Base-by-base conservation (phyloP, 1,139 yeast genomes). In the Geotrichum restrictum region DNA sequence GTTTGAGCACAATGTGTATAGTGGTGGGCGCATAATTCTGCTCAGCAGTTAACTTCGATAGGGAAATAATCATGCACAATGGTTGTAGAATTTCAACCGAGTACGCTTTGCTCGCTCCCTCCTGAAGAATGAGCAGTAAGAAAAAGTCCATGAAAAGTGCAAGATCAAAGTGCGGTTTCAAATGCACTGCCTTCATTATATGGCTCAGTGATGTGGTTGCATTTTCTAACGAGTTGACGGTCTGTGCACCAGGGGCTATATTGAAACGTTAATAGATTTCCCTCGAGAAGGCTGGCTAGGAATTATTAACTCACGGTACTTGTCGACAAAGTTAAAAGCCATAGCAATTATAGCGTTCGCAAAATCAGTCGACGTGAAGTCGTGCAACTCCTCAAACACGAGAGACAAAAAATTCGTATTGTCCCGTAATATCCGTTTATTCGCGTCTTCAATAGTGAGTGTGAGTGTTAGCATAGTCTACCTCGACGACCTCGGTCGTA, bases 301-400 rank as follows among this genome's bases (percentile, higher is more conserved):
- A n/a, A n/a, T n/a, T n/a, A 14, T 21, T 7, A 32, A 32, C 47
- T 43, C 31, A 43, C 47, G 21, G 21, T 32, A 43, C 14, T 32
- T 14, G 14, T 33, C 14, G 10, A 33, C 31, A 3, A 43, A 33
- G 16, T 43, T 33, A 8, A n/a, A 33, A 7, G 21, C 27, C 16
- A 32, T 8, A 4, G 36, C 38, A 19, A 43, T 11, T 11, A 33
- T 31, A 10, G 38, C 39, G 21, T 43, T 43, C 16, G 24, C 27
- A 1, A 32, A 16, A 18, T 21, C 38, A 10, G 33, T 16, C 4
- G 33, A 31, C 3, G 27, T 29, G 7, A 24, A 11, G 27, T 33
- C 47, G n/a, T 10, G 6, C 38, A 43, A 21, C 18, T 6, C 39
- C 3, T 18, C 22, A 3, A 43, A 6, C 13, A 33, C 19, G 13